phyloP scores from a whole-genome alignment of 2,329 filamentous ascomycete species.

The Aureobasidium zeae region DNA sequence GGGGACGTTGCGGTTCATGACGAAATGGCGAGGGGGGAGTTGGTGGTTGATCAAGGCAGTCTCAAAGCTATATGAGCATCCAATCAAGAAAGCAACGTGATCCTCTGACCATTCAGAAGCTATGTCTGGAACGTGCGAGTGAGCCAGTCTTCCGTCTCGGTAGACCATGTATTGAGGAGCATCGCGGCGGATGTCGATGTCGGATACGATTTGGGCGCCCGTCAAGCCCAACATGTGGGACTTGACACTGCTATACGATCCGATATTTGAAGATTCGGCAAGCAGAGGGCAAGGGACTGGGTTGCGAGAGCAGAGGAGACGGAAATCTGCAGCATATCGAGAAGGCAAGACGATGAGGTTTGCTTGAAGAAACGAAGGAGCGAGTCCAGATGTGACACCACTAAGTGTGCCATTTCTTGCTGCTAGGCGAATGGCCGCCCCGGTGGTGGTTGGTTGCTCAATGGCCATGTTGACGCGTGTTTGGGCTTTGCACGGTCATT shows the following conservation, averaged over 20 bases:
- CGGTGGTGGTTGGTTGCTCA: neutral
- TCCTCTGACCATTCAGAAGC: constrained; percentile 45
- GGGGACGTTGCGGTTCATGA: constrained; percentile 43
- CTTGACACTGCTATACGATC: constrained; percentile 35
- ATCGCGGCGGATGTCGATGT: constrained; percentile 50
- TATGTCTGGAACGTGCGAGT: constrained; percentile 37
- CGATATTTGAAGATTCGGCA: constrained; percentile 41
- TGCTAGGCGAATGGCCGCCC: constrained; percentile 30
- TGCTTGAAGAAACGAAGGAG: constrained; percentile 49
- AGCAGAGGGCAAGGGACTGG: constrained; percentile 55
- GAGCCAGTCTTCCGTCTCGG: constrained; percentile 36
- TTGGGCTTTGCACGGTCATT: too few relatives aligned
- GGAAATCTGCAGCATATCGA: constrained; percentile 49
- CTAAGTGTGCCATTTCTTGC: constrained; percentile 35
- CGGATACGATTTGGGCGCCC: constrained; percentile 29
- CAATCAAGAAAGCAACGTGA: constrained; percentile 54
- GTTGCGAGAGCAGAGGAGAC: constrained; percentile 50
- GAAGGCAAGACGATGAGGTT: constrained; percentile 54
- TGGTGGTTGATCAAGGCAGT: constrained; percentile 43
- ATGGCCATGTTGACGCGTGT: constrained; percentile 1
- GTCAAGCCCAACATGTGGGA: constrained; percentile 29
- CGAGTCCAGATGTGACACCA: constrained; percentile 45
- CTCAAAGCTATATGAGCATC: constrained; percentile 57
- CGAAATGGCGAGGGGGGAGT: constrained; percentile 44
- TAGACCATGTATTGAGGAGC: constrained; percentile 52